Percentiles rank a stretch among this genome's conserved stretches.
phyloP scores from a whole-genome alignment of 169 alveolate species.

The Cystoisospora suis region DNA sequence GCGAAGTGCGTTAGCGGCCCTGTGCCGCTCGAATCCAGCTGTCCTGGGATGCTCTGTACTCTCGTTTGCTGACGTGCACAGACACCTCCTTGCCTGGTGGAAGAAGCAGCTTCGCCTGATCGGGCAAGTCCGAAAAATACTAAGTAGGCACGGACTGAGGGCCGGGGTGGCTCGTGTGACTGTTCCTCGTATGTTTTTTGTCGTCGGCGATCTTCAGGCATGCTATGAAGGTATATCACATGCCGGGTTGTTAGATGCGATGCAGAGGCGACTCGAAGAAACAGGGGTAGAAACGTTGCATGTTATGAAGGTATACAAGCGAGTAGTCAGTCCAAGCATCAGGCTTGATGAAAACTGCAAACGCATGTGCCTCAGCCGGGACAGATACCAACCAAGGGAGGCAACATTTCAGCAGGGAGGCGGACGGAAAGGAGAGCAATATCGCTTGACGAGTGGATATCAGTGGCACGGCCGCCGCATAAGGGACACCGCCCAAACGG shows the following conservation, averaged over 20 bases:
- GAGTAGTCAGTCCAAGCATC: neutral
- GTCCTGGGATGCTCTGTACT: constrained; percentile 41
- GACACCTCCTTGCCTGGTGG: constrained; percentile 44
- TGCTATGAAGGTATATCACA: constrained; percentile 49
- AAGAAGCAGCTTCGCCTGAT: neutral
- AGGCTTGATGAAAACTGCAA: neutral
- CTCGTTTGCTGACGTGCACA: constrained; percentile 40
- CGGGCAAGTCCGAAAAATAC: neutral
- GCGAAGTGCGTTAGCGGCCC: constrained; percentile 15
- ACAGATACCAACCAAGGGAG: neutral
- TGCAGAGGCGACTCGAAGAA: neutral
- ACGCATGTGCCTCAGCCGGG: neutral
- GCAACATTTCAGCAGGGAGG: neutral
- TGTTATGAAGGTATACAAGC: neutral
- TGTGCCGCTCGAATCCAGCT: constrained; percentile 31
- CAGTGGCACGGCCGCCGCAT: too few species aligned
- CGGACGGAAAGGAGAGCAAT: neutral
- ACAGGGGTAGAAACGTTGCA: neutral
- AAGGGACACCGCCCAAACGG: too few species aligned
- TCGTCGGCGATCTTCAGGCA: constrained; percentile 49
- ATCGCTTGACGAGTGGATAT: too few species aligned
- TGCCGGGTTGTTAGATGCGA: neutral
- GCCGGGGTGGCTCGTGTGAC: constrained; percentile 22
- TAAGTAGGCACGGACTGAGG: constrained; percentile 34
- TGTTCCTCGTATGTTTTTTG: constrained; percentile 23